Evolutionary conservation across 495 filamentous ascomycete species (phyloP).

Genomic region (Chaetomium fimeti): DNA sequence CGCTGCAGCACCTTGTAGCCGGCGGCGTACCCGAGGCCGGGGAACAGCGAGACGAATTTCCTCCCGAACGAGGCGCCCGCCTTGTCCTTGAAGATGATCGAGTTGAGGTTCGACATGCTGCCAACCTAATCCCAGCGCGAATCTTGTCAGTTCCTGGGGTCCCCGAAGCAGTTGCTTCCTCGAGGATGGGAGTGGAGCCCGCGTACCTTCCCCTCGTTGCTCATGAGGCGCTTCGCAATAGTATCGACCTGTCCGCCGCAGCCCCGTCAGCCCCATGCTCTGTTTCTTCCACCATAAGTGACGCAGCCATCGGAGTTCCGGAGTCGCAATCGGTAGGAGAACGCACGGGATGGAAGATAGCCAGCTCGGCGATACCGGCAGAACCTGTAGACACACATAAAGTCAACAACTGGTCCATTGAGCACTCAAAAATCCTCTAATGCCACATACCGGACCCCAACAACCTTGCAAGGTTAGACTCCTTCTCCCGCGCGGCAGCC

Average conservation of each 20-base stretch:
- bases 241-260: conserved; percentile 80
- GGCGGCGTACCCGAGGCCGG: conserved; percentile 93
- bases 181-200: not conserved
- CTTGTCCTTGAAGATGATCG: conserved; percentile 91
- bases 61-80: conserved; percentile 62
- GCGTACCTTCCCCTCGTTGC: conserved; percentile 77
- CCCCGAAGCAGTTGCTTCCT: not conserved
- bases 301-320: conserved; percentile 18
- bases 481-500: conserved; percentile 67
- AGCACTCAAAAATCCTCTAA: not conserved
- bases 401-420: not conserved
- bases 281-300: not conserved
- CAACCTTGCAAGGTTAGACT: conserved; percentile 83
- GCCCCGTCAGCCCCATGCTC: conserved; percentile 20
- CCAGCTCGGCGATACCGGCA: conserved; percentile 92
- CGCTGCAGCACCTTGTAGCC: conserved; percentile 98
- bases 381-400: conserved; percentile 55
- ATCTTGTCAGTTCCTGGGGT: not conserved
- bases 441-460: conserved; percentile 76
- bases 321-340: conserved; percentile 22
- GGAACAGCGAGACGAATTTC: conserved; percentile 96
- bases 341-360: conserved; percentile 92
- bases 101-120: conserved; percentile 63
- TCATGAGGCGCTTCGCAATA: conserved; percentile 98
- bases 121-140: conserved; percentile 53